Evolutionary conservation across 257 asterid genomes (phyloP).

Genomic region (Jaltomata sinuosa): DNA sequence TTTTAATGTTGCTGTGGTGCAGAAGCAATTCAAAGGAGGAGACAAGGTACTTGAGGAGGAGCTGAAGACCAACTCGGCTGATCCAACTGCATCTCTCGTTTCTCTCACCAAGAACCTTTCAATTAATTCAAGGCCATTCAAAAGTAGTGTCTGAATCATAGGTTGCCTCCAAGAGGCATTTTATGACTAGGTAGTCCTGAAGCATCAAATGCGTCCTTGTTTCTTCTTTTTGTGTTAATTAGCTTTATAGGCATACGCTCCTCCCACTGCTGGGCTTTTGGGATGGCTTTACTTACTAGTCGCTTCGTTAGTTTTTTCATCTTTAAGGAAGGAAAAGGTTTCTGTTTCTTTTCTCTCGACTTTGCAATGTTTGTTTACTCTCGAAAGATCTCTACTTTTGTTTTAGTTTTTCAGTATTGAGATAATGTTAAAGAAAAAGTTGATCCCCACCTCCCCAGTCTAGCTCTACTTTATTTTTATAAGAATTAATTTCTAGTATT

Average conservation of each 20-base stretch:
- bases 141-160: constrained; percentile 22
- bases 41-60: constrained; percentile 16
- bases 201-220: background rate
- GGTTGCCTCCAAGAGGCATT: constrained; percentile 11
- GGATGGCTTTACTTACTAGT: background rate
- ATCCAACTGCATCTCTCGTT: constrained; percentile 28
- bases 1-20: background rate
- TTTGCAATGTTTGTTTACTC: background rate
- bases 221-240: background rate
- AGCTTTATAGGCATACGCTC: background rate
- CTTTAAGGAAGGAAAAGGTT: background rate
- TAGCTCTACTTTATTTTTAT: background rate
- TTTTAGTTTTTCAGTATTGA: background rate
- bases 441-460: background rate
- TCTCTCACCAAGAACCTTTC: constrained; percentile 43
- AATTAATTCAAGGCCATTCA: constrained; percentile 27
- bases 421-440: background rate
- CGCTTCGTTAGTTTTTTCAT: background rate
- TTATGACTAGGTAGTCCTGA: constrained; percentile 3
- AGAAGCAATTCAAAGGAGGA: constrained; percentile 29
- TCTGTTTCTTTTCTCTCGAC: background rate
- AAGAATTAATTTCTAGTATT: background rate
- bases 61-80: constrained; percentile 11
- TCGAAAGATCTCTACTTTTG: background rate
- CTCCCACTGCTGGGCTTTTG: background rate